Percentiles rank a stretch among this genome's conserved stretches.
phyloP scores from a whole-genome alignment of 2,329 filamentous ascomycete species.

The Colletotrichum viniferum region DNA sequence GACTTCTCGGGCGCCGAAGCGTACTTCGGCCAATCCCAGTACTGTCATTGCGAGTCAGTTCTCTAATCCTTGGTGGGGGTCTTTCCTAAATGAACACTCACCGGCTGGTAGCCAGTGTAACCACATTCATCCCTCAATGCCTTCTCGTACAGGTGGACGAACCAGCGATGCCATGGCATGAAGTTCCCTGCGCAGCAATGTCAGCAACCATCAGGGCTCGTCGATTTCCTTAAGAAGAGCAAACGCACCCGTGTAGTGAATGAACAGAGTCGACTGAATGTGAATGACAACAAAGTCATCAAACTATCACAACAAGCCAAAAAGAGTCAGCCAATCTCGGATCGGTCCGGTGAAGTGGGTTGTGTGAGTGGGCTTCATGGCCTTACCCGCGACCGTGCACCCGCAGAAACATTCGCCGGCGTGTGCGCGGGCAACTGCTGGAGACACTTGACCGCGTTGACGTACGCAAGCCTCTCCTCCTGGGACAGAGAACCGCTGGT shows the following conservation, averaged over 20 bases:
- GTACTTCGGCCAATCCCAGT: conserved; percentile 41
- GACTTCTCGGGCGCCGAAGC: conserved; percentile 45
- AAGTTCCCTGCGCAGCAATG: not conserved
- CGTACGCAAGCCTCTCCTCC: conserved; percentile 42
- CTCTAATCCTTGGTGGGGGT: no score
- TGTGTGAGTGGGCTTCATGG: conserved; percentile 29
- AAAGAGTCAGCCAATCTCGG: not conserved
- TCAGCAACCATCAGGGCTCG: not conserved
- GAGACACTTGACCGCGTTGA: conserved; percentile 50
- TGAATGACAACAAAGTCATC: conserved; percentile 24
- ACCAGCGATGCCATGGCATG: conserved; percentile 22
- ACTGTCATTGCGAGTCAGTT: conserved; percentile 19
- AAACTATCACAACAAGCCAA: not conserved
- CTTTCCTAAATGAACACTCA: not conserved
- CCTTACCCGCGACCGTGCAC: conserved; percentile 50
- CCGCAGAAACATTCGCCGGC: conserved; percentile 38
- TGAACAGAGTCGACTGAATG: conserved; percentile 4
- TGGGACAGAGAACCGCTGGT: conserved; percentile 33
- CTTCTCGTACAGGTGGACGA: conserved; percentile 15
- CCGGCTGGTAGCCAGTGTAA: conserved; percentile 22
- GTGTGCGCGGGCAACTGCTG: conserved; percentile 39
- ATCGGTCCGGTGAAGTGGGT: conserved; percentile 47
- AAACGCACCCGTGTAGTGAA: not conserved
- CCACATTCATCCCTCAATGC: conserved; percentile 22
- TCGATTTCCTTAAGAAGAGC: accelerated